Conservation (phyloP, 2,329 filamentous ascomycete species). For the Macroventuria anomochaeta region DNA sequence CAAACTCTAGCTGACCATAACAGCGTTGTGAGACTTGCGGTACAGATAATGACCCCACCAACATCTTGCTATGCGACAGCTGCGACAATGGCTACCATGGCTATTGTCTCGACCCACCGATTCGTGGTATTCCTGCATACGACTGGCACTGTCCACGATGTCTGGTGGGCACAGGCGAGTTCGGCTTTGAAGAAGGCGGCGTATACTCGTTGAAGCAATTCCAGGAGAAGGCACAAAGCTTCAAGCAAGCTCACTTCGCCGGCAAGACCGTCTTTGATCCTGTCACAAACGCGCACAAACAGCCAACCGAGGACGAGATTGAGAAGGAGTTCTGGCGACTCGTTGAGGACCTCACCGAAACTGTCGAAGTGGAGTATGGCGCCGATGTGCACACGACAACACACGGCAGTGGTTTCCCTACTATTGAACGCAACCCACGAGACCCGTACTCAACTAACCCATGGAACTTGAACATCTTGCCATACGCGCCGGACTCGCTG, state of each 20-base stretch:
- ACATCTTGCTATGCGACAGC: constrained; percentile 83
- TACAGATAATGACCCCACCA: constrained; percentile 73
- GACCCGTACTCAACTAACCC: constrained; percentile 87
- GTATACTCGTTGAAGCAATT: constrained; percentile 95
- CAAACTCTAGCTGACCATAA: constrained; percentile 35
- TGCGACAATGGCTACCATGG: constrained; percentile 91
- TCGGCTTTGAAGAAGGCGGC: constrained; percentile 95
- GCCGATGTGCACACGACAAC: constrained; percentile 98
- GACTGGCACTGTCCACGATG: constrained; percentile 98
- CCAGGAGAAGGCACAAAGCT: constrained; percentile 92
- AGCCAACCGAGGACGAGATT: constrained; percentile 92
- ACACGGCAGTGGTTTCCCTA: constrained; percentile 95
- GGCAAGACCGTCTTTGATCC: constrained; percentile 89
- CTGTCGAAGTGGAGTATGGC: constrained; percentile 96
- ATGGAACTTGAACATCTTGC: constrained; percentile 95
- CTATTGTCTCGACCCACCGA: constrained; percentile 84
- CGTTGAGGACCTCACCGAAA: constrained; percentile 91
- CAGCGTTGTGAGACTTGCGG: constrained; percentile 87
- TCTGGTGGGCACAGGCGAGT: constrained; percentile 93
- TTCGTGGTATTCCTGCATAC: constrained; percentile 76
- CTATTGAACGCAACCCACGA: constrained; percentile 85
- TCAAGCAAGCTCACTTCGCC: constrained; percentile 93
- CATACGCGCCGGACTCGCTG: constrained; percentile 86
- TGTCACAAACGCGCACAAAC: constrained; percentile 77
- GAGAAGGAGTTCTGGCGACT: constrained; percentile 97